phyloP scores from a whole-genome alignment of 2,329 filamentous ascomycete genomes.

The Gremmenia infestans region DNA sequence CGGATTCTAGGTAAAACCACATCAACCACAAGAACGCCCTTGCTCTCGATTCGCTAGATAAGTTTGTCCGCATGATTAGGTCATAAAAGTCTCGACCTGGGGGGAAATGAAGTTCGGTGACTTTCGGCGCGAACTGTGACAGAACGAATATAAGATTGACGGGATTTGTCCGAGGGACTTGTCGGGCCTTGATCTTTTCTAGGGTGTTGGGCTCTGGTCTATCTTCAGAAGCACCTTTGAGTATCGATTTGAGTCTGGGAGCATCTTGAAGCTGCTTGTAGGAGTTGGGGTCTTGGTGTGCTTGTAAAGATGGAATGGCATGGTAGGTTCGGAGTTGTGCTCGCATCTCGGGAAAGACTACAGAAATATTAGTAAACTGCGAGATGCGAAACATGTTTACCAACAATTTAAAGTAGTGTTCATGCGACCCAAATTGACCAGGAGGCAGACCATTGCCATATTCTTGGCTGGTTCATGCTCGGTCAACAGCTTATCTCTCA shows the following conservation, averaged over 20 bases:
- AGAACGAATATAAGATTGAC: conserved; percentile 97
- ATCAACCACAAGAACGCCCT: conserved; percentile 93
- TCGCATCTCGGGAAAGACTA: conserved; percentile 99
- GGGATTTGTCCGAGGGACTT: conserved; percentile 83
- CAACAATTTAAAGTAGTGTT: conserved; percentile 97
- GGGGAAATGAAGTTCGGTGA: conserved; percentile 90
- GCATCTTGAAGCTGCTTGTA: conserved; percentile 99
- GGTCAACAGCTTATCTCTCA: conserved; percentile 91
- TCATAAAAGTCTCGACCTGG: conserved; percentile 88
- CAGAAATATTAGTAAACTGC: conserved; percentile 25
- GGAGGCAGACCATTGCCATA: conserved; percentile 98
- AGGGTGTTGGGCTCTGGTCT: conserved; percentile 77
- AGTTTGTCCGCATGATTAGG: conserved; percentile 83
- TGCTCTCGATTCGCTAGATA: conserved; percentile 77
- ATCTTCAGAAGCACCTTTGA: conserved; percentile 95
- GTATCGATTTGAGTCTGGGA: conserved; percentile 89
- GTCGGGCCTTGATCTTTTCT: conserved; percentile 68
- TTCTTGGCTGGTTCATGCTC: conserved; percentile 89
- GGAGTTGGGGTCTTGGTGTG: conserved; percentile 87
- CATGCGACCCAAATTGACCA: conserved; percentile 97
- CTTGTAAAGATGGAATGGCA: conserved; percentile 92
- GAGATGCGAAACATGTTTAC: conserved; percentile 28
- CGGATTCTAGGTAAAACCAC: conserved; percentile 98
- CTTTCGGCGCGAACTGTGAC: conserved; percentile 80
- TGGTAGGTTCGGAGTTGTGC: conserved; percentile 97